phyloP scores from a whole-genome alignment of 306 rosid genomes.

The Sechiopsis laciniata region DNA sequence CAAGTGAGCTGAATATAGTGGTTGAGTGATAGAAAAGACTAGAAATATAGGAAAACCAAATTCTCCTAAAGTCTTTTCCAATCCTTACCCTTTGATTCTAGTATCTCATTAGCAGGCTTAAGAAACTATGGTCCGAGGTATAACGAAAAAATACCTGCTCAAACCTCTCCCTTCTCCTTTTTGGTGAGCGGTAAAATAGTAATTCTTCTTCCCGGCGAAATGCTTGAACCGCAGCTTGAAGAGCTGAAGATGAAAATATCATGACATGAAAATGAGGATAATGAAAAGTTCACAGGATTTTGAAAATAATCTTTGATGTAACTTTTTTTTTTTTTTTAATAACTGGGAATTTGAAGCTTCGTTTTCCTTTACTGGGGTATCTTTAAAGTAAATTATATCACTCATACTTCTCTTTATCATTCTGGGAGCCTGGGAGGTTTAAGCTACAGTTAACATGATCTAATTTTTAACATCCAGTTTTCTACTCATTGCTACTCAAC shows the following conservation, averaged over 20 bases:
- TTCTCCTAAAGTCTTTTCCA: background rate
- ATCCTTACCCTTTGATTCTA: background rate
- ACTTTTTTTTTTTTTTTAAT: too few species aligned
- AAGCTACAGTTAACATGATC: too few species aligned
- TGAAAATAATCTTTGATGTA: background rate
- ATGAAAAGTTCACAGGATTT: background rate
- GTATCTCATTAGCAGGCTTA: constrained; percentile 7
- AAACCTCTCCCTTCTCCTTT: constrained; percentile 72
- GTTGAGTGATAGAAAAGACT: background rate
- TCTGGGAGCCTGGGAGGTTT: background rate
- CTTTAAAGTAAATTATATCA: background rate
- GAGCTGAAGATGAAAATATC: constrained; percentile 50
- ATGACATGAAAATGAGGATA: constrained; percentile 9
- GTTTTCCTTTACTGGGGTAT: too few species aligned
- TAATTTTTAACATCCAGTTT: too few species aligned
- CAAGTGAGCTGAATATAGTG: background rate
- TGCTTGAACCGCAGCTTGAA: constrained; percentile 88
- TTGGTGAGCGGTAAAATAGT: constrained; percentile 61
- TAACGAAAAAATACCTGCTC: constrained; percentile 65
- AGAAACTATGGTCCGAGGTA: background rate
- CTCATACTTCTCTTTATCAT: background rate
- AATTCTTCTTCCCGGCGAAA: constrained; percentile 83
- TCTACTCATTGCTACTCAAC: too few species aligned
- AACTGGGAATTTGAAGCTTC: too few species aligned
- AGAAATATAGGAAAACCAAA: constrained; percentile 5